phyloP scores from a whole-genome alignment of 495 filamentous ascomycete species.

The Penicillium coffeae region DNA sequence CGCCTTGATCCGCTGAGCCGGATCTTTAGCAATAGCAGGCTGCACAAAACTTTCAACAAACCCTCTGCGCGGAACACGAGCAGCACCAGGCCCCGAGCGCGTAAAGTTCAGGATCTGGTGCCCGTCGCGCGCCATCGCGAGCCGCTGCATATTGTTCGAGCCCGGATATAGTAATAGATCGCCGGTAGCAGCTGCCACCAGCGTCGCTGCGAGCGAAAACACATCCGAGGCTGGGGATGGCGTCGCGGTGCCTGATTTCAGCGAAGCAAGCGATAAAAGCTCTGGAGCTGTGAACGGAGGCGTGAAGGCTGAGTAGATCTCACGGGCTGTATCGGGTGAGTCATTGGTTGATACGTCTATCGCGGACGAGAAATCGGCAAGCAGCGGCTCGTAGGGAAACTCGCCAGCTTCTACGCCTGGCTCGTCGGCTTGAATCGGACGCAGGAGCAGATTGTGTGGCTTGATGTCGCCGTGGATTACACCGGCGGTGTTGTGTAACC shows the following conservation, averaged over 20 bases:
- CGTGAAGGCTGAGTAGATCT: conserved; percentile 48
- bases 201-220: conserved; percentile 54
- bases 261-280: conserved; percentile 38
- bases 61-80: conserved; percentile 39
- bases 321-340: conserved; percentile 12
- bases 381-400: conserved; percentile 44
- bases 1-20: conserved; percentile 30
- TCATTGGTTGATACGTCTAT: conserved; percentile 24
- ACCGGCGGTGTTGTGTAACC: conserved; percentile 42
- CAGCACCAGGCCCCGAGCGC: conserved; percentile 34
- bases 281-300: conserved; percentile 58
- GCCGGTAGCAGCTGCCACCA: conserved; percentile 54
- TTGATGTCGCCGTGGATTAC: conserved; percentile 48
- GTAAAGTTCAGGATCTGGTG: conserved; percentile 45
- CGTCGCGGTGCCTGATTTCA: conserved; percentile 20
- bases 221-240: conserved; percentile 24
- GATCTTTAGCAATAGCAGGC: conserved; percentile 43
- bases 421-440: conserved; percentile 11
- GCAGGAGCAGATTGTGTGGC: conserved; percentile 42
- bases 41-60: conserved; percentile 41
- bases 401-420: conserved; percentile 7
- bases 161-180: conserved; percentile 49
- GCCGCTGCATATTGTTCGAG: conserved; percentile 37
- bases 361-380: conserved; percentile 60
- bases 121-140: conserved; percentile 48